A percentile compares a stretch with the other conserved stretches of the same genome.
These are phyloP conservation scores for Pontederia paniculata DNA, from an alignment of 176 grass and related monocot genomes.

Conservation along the genomic window DNA sequence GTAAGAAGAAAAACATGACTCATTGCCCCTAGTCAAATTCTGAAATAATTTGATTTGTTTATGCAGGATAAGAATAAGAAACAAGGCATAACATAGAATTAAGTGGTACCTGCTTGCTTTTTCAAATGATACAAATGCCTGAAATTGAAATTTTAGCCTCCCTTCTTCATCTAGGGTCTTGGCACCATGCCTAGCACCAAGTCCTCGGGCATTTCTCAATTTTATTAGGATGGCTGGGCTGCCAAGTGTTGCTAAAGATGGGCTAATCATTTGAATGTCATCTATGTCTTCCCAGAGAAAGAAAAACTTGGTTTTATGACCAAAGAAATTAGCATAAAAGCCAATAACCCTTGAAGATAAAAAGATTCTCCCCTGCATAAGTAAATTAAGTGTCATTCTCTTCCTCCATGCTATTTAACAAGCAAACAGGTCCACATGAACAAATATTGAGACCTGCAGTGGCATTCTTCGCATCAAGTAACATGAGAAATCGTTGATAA, in stretches of 20 bases:
- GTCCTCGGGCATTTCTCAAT: slow-evolving; percentile 55
- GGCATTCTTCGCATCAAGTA: slow-evolving; percentile 66
- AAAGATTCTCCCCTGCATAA: slow-evolving; percentile 59
- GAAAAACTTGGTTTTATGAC: slow-evolving; percentile 90
- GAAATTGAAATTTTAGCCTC: slow-evolving; percentile 77
- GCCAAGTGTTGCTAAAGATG: slow-evolving; percentile 58
- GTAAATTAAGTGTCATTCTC: not conserved
- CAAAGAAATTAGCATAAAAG: slow-evolving; percentile 78
- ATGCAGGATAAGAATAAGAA: not conserved
- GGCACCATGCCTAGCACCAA: slow-evolving; percentile 49
- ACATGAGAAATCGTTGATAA: slow-evolving; percentile 81
- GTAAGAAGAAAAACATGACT: not conserved
- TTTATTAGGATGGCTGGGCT: slow-evolving; percentile 41
- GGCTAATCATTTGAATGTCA: slow-evolving; percentile 47
- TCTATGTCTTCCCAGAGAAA: slow-evolving; percentile 87
- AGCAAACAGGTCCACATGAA: not conserved
- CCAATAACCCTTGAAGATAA: slow-evolving; percentile 72
- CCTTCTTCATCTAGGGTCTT: slow-evolving; percentile 77
- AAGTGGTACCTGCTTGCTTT: slow-evolving; percentile 39
- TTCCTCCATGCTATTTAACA: not conserved
- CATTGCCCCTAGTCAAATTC: not conserved
- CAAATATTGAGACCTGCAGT: slow-evolving; percentile 37
- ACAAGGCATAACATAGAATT: not conserved
- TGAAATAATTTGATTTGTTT: not conserved
- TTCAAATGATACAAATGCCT: slow-evolving; percentile 76